Evolutionary conservation across 495 filamentous ascomycete genomes (phyloP), one percentile per base, ranked within the genome.

Genomic region (Cladorrhinum samala): DNA sequence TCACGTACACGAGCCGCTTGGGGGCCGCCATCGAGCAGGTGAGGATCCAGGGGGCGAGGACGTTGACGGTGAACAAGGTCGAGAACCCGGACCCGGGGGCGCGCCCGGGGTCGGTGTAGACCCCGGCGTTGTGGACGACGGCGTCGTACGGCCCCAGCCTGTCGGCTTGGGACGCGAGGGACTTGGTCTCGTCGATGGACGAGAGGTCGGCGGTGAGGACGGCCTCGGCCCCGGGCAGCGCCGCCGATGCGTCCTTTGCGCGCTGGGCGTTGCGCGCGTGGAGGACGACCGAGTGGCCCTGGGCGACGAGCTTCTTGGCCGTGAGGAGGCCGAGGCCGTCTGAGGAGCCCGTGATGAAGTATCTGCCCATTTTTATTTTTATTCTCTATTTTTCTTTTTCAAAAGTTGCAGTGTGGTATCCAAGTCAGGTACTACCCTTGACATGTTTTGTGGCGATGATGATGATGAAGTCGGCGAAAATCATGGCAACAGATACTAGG

Each of bases 51-150:
- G 80, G 80, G 23, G 80, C 79, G 0, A 85, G 58, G 0, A 70
- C 77, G 57, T 83, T 84, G 33, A 81, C 74, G 1, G 78, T 71
- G 48, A 83, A 82, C 0, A 77, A 67, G 0, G 69, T 70, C 0
- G 78, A 75, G 24, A 81, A 66, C 0, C 75, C 74, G 41, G 82
- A 74, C 19, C 70, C 68, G 14, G 47, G 58, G 20, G 49, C 53
- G 17, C 64, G 69, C 1, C 73, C 72, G 5, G 76, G 68, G 27
- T 75, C 78, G 14, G 49, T 19, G 57, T 59, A 68, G n/a, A 68
- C 39, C 1, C 65, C 69, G n/a, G 80, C 79, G 54, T 82, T 83
- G 66, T 83, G 82, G 20, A 83, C 71, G 21, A 83, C 72, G 18
- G 72, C 65, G 54, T 83, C 81, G 68, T 78, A 82, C 8, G 70